phyloP scores from a whole-genome alignment of 176 grass and related monocot genomes.

The Musa troglodytarum region DNA sequence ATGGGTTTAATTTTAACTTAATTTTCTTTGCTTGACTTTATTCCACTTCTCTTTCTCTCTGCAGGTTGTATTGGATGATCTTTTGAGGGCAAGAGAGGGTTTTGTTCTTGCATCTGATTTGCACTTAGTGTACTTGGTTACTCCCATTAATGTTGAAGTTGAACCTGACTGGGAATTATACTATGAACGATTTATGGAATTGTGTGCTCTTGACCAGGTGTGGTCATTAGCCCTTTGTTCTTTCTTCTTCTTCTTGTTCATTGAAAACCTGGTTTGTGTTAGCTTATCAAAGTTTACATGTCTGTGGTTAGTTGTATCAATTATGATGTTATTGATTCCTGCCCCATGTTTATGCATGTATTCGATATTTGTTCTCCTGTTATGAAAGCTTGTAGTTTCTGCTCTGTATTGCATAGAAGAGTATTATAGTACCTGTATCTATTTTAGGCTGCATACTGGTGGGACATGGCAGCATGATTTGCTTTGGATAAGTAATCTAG shows the following conservation, averaged over 20 bases:
- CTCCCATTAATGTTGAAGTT: slow-evolving; percentile 85
- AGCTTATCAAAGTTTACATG: not conserved
- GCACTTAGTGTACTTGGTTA: slow-evolving; percentile 93
- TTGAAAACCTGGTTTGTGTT: not conserved
- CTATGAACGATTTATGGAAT: slow-evolving; percentile 91
- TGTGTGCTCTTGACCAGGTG: slow-evolving; percentile 83
- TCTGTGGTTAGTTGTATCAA: not conserved
- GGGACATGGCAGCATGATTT: too few species aligned
- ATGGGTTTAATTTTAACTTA: slow-evolving; percentile 5
- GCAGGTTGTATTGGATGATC: slow-evolving; percentile 90
- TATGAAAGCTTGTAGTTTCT: not conserved
- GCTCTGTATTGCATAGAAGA: not conserved
- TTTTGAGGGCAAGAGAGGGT: slow-evolving; percentile 90
- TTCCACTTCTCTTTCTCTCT: slow-evolving; percentile 10
- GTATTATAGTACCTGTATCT: not conserved
- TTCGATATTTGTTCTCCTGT: not conserved
- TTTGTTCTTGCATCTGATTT: slow-evolving; percentile 94
- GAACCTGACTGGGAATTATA: slow-evolving; percentile 98
- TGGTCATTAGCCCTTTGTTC: slow-evolving; percentile 9
- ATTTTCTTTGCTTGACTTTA: slow-evolving; percentile 10
- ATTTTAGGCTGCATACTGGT: not conserved
- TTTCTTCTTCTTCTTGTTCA: not conserved
- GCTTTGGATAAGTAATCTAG: too few species aligned
- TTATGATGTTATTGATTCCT: not conserved
- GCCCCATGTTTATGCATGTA: not conserved